Base-by-base conservation (phyloP, 2,329 filamentous ascomycete genomes). In the Colletotrichum melonis region DNA sequence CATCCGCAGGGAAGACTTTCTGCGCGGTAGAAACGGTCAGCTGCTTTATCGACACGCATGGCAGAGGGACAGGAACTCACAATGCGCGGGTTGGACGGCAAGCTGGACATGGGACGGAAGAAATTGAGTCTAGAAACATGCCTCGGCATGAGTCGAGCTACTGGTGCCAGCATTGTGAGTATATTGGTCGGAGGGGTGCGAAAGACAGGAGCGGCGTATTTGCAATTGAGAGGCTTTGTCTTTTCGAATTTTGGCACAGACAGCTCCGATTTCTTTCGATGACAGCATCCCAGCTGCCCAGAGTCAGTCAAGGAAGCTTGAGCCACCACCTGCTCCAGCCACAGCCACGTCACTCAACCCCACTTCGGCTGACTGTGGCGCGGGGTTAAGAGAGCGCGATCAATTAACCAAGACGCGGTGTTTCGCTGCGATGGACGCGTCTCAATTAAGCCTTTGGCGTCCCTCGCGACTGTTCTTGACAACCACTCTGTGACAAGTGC, bases 1-100 rank as follows among this genome's bases (percentile, higher is more conserved):
- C 77, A 1, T 86, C 82, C 73, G 87, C 83, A 30, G 87, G 86
- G 76, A 91, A 89, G 67, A 89, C 86, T 86, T 91, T 91, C 91
- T 92, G 14, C 24, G 55, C 12, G 32, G 49, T 38, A 9, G 30
- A 26, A 24, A 28, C 19, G 28, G 60, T 75, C 46, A 77, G 77
- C 32, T 75, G 72, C 59, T 67, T 30, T n/a, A 55, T 30, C 32
- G 38, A 5, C 6, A 32, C 16, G 52, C 24, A 28, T 14, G 54
- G 11, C 26, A 14, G 35, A 26, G 12, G 5, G n/a, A 30, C 26
- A 4, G 49, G 30, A 9, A 83, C 87, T 81, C 77, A 91, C 89
- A 78, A 91, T 91, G 72, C 87, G 81, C 6, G 86, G 82, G 72
- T 91, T 91, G 54, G 82, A 85, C 8, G 84, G 78, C 24, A 91